Evolutionary conservation across 2,329 filamentous ascomycete genomes (phyloP), one percentile per base, ranked within the genome.

Genomic region (Aureobasidium zeae): DNA sequence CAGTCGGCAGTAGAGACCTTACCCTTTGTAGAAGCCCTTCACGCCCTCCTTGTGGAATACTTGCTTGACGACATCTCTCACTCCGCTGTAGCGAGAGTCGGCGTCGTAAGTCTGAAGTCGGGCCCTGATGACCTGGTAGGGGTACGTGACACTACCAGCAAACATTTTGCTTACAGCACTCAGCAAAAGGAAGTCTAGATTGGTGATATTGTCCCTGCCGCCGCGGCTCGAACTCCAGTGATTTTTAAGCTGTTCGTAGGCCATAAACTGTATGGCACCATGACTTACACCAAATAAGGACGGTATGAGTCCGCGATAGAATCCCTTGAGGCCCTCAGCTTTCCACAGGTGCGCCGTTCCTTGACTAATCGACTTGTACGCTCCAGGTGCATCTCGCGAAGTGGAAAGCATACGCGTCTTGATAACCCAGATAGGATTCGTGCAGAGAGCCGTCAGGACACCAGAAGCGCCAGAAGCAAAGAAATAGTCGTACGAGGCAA

Each of bases 341-440:
- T 63, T 64, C 55, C 80, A 74, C 15, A 98, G 76, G 32, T 77
- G 73, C 26, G 62, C 63, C 2, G 80, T 74, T 20, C 91, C 91
- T 36, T 79, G 73, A 51, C 72, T 66, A 70, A 95, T 85, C 51
- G 77, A 81, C 12, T 76, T 73, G 63, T 98, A 98, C 1, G 89
- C 91, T 11, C 86, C 86, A 2, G 73, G 75, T 5, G 78, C 73
- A 44, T 76, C 71, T 37, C 77, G 76, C 52, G 91, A 85, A 3
- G 85, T 88, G 21, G 87, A 86, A 17, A 96, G 71, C 87, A 98
- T 96, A 50, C 91, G 83, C 7, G 89, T 96, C 70, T 96, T 96
- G 61, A 98, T 79, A 2, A 98, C 91, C 91, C 91, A 98, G 55
- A 98, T 81, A 2, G 91, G 91, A 60, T 96, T 96, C 21, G 91